phyloP scores from a whole-genome alignment of 176 grass and related monocot species.

The Eragrostis nindensis region DNA sequence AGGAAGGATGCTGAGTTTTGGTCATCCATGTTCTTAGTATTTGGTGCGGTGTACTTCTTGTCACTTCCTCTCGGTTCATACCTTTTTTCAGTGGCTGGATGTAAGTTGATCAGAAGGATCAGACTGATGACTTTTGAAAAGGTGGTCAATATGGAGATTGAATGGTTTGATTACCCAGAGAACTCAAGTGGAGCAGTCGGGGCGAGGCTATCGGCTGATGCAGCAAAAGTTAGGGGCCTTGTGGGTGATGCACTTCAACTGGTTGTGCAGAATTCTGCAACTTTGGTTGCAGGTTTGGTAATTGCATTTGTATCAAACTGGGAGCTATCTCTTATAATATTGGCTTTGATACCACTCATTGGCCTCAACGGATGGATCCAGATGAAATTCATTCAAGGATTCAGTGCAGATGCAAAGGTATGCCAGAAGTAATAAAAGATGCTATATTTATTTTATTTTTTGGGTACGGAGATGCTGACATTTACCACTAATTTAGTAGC shows the following conservation, averaged over 20 bases:
- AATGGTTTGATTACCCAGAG: constrained; percentile 75
- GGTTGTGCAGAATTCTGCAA: constrained; percentile 68
- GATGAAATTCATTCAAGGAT: constrained; percentile 79
- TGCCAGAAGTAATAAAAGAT: not conserved
- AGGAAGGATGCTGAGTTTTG: constrained; percentile 74
- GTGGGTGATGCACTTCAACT: constrained; percentile 72
- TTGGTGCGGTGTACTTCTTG: constrained; percentile 63
- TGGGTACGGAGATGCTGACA: too few species aligned
- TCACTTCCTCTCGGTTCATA: constrained; percentile 64
- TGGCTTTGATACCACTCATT: constrained; percentile 73
- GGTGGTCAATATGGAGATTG: constrained; percentile 75
- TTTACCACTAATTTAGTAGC: too few species aligned
- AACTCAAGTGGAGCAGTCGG: constrained; percentile 83
- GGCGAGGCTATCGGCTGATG: constrained; percentile 70
- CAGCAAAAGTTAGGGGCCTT: constrained; percentile 70
- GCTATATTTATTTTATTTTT: too few species aligned
- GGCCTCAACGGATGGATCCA: constrained; percentile 76
- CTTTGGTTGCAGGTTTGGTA: constrained; percentile 67
- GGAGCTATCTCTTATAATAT: constrained; percentile 74
- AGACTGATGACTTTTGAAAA: constrained; percentile 76
- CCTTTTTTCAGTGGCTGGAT: constrained; percentile 76
- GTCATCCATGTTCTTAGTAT: constrained; percentile 81
- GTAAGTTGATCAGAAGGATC: constrained; percentile 73
- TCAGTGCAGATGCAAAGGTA: constrained; percentile 88
- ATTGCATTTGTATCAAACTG: constrained; percentile 77